Evolutionary conservation across 148 eudicot genomes (phyloP).

Genomic region (Dysphania ambrosioides): DNA sequence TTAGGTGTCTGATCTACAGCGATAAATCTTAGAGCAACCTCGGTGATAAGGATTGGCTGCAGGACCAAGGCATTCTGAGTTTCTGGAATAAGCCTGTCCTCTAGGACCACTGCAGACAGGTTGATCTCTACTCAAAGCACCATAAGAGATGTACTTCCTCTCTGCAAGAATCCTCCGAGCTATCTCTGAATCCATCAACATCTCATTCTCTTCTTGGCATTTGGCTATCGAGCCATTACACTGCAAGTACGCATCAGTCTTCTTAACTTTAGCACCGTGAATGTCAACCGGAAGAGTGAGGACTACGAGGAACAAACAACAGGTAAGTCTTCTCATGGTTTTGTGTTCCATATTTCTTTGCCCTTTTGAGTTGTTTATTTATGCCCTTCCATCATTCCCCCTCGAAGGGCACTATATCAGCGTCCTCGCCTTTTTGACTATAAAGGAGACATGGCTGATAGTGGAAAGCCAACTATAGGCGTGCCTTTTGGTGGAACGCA

Average conservation of each 20-base stretch:
- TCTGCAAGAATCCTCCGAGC: constrained; percentile 41
- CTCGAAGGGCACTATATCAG: constrained; percentile 20
- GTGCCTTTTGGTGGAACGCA: constrained; percentile 36
- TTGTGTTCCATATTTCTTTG: constrained; percentile 22
- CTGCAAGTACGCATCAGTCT: not conserved
- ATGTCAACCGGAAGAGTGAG: constrained; percentile 14
- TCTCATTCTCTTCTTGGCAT: constrained; percentile 42
- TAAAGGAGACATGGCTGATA: constrained; percentile 14
- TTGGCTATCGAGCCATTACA: constrained; percentile 54
- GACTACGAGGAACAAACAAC: constrained; percentile 13
- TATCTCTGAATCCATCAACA: constrained; percentile 48
- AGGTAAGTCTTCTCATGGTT: constrained; percentile 14
- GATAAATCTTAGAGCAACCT: constrained; percentile 42
- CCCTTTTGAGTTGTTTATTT: constrained; percentile 7
- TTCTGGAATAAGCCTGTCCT: constrained; percentile 40
- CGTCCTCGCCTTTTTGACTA: constrained; percentile 10
- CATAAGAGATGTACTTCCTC: constrained; percentile 50
- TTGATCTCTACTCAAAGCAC: constrained; percentile 55
- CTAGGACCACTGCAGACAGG: constrained; percentile 62
- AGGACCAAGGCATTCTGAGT: constrained; percentile 32
- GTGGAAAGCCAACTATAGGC: constrained; percentile 30
- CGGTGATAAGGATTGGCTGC: constrained; percentile 36
- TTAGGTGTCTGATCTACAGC: constrained; percentile 38
- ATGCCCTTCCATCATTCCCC: constrained; percentile 2
- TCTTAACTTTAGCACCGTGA: not conserved